Percentiles rank a stretch among this genome's conserved stretches.
Evolutionary conservation across 140 eudicot genomes (phyloP).

Genomic region (Stevia rebaudiana): DNA sequence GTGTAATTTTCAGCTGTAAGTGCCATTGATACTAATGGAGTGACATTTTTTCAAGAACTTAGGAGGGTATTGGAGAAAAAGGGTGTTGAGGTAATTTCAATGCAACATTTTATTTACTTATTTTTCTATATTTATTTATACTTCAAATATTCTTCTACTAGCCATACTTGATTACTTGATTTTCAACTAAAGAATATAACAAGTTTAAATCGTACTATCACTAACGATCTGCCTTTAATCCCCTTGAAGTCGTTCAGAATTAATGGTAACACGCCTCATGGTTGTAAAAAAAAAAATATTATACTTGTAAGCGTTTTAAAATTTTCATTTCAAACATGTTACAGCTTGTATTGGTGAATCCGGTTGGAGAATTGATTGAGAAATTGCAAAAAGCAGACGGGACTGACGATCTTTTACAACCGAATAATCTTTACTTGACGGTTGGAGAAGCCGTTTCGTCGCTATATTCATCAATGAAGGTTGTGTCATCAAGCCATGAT

Average conservation of each 20-base stretch:
- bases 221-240: too few species aligned
- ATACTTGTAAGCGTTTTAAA: too few species aligned
- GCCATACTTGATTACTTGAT: too few species aligned
- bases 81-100: constrained; percentile 59
- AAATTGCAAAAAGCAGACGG: constrained; percentile 62
- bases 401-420: constrained; percentile 36
- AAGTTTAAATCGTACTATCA: too few species aligned
- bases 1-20: constrained; percentile 68
- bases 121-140: not conserved
- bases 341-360: constrained; percentile 87
- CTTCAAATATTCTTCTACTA: too few species aligned
- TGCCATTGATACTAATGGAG: constrained; percentile 86
- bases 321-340: too few species aligned
- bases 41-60: constrained; percentile 66
- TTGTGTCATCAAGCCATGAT: constrained; percentile 5
- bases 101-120: not conserved
- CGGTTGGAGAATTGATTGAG: constrained; percentile 83
- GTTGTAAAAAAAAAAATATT: too few species aligned
- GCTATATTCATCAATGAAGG: too few species aligned
- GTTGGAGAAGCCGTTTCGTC: too few species aligned
- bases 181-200: too few species aligned
- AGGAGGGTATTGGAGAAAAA: constrained; percentile 57
- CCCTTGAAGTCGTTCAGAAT: too few species aligned
- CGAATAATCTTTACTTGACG: constrained; percentile 45
- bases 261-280: too few species aligned